Conservation (phyloP, 768 basidiomycete genomes). For the Leucocoprinus birnbaumii region DNA sequence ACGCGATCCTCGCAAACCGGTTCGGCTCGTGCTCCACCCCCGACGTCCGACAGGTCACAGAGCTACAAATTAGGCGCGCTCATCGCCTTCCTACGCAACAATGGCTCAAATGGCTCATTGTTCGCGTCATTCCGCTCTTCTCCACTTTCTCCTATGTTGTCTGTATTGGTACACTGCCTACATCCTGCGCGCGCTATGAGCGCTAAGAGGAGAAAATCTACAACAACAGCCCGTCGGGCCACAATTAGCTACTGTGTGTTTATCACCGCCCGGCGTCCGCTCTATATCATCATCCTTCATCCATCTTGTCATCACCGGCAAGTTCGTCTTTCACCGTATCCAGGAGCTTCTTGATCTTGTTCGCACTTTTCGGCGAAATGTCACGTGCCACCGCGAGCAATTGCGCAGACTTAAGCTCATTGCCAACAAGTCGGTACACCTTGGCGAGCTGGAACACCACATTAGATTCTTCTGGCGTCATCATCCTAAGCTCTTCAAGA, state of each 20-base stretch:
- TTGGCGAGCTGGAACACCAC: slow-evolving; percentile 95
- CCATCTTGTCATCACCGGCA: slow-evolving; percentile 62
- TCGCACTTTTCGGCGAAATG: slow-evolving; percentile 86
- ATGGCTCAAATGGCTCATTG: too few species aligned
- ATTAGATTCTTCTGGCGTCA: slow-evolving; percentile 94
- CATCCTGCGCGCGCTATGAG: neutral
- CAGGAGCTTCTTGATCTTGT: slow-evolving; percentile 78
- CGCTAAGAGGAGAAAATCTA: slow-evolving; percentile 19
- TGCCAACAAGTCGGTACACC: slow-evolving; percentile 80
- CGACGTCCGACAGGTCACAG: slow-evolving; percentile 1
- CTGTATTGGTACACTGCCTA: slow-evolving; percentile 10
- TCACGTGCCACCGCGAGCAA: slow-evolving; percentile 90
- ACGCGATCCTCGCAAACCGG: slow-evolving; percentile 10
- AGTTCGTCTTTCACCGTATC: slow-evolving; percentile 63
- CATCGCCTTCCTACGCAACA: neutral
- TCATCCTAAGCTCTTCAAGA: slow-evolving; percentile 73
- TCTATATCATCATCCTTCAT: slow-evolving; percentile 68
- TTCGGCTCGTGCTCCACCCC: neutral
- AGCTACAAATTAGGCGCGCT: neutral
- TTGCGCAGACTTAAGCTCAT: slow-evolving; percentile 77
- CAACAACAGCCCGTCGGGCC: slow-evolving; percentile 25
- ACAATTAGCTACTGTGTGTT: slow-evolving; percentile 21
- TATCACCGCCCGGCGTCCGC: slow-evolving; percentile 8
- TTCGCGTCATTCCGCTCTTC: neutral
- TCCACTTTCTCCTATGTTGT: neutral